Percentiles rank a stretch among this genome's conserved stretches.
phyloP scores from a whole-genome alignment of 257 asterid species.

The Ocimum tenuiflorum region DNA sequence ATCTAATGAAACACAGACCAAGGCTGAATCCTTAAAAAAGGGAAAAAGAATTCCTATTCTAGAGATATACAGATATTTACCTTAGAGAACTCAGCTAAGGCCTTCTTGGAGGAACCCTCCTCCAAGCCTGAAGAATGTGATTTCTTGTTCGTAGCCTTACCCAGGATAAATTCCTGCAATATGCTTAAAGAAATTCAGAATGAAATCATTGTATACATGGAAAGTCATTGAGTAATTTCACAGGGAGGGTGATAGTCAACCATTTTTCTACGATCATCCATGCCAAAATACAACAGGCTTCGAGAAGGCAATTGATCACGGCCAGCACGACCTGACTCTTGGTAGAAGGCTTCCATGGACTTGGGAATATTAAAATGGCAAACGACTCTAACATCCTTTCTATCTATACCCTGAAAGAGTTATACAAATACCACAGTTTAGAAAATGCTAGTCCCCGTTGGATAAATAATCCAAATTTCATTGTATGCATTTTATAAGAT shows the following conservation, averaged over 20 bases:
- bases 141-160: constrained; percentile 56
- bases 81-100: constrained; percentile 62
- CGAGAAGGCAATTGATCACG: constrained; percentile 93
- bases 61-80: constrained; percentile 26
- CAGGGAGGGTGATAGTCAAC: constrained; percentile 31
- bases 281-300: constrained; percentile 84
- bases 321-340: constrained; percentile 99
- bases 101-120: constrained; percentile 56
- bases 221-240: constrained; percentile 1
- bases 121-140: constrained; percentile 45
- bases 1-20: constrained; percentile 45
- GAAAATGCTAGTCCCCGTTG: constrained; percentile 7
- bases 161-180: constrained; percentile 73
- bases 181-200: constrained; percentile 15
- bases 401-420: constrained; percentile 71
- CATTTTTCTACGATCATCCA: constrained; percentile 81
- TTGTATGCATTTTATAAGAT: neutral
- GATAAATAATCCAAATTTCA: constrained; percentile 12
- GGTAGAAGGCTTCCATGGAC: constrained; percentile 97
- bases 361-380: constrained; percentile 92
- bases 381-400: constrained; percentile 91
- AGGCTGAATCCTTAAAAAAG: constrained; percentile 17
- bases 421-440: constrained; percentile 1
- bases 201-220: neutral
- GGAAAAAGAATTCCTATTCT: neutral